Conservation (phyloP, 352 stramenopile species). For the Salisapilia sapeloensis region DNA sequence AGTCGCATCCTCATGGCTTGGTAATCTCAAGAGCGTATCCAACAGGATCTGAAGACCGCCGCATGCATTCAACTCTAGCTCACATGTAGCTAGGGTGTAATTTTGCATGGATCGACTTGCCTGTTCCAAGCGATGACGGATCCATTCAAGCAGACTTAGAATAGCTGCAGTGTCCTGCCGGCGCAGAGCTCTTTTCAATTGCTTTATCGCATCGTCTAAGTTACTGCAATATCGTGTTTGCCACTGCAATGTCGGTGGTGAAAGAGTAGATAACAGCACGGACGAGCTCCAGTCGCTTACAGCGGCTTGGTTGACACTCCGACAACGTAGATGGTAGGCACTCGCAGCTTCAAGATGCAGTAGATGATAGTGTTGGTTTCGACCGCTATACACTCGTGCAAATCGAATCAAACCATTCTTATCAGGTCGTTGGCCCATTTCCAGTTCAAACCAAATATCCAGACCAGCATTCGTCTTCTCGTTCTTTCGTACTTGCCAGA, state of each 20-base stretch:
- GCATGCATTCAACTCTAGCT: background rate
- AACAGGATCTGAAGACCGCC: background rate
- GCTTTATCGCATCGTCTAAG: slow-evolving; percentile 20
- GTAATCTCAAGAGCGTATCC: background rate
- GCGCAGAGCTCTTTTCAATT: slow-evolving; percentile 10
- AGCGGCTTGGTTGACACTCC: slow-evolving; percentile 22
- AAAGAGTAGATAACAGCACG: slow-evolving; percentile 28
- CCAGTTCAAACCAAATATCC: slow-evolving; percentile 28
- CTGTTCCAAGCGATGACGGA: slow-evolving; percentile 21
- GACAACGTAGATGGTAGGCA: slow-evolving; percentile 34
- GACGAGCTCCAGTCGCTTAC: slow-evolving; percentile 31
- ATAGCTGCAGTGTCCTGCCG: slow-evolving; percentile 8
- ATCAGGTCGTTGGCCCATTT: slow-evolving; percentile 17
- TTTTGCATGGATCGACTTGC: slow-evolving; percentile 3
- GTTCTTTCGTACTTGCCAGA: slow-evolving; percentile 33
- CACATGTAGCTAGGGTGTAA: background rate
- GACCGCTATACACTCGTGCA: slow-evolving; percentile 16
- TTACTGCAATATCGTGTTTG: slow-evolving; percentile 26
- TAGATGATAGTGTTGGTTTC: slow-evolving; percentile 13
- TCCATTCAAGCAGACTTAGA: slow-evolving; percentile 29
- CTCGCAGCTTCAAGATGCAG: slow-evolving; percentile 10
- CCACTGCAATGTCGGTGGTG: slow-evolving; percentile 33
- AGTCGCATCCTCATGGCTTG: too few relatives aligned
- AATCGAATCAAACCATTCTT: slow-evolving; percentile 11
- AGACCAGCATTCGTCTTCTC: slow-evolving; percentile 20